Evolutionary conservation across 192 early-diverging fungal genomes (phyloP).

Genomic region (Polychytrium aggregatum): DNA sequence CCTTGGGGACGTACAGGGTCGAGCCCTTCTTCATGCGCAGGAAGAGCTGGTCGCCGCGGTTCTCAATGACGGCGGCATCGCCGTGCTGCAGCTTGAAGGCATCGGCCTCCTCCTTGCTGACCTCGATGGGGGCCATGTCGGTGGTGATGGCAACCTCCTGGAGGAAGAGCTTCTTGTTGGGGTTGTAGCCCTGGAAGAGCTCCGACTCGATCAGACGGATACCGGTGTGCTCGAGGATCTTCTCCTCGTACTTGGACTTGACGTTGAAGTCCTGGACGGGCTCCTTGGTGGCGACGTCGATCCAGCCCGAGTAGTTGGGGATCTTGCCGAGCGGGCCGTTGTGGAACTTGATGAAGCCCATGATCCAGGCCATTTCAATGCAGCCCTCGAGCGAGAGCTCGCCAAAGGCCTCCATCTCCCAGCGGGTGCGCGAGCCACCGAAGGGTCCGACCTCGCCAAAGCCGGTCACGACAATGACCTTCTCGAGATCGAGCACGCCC

Average conservation of each 20-base stretch:
- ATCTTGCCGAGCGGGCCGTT: constrained; percentile 70
- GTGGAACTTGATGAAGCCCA: constrained; percentile 86
- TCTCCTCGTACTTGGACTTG: constrained; percentile 82
- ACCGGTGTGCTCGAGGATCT: constrained; percentile 82
- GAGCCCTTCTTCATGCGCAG: constrained; percentile 82
- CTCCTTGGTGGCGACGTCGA: constrained; percentile 73
- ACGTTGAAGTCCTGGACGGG: constrained; percentile 78
- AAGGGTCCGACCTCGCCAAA: constrained; percentile 90
- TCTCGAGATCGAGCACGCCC: constrained; percentile 79
- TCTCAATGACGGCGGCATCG: constrained; percentile 63
- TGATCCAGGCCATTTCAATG: constrained; percentile 97
- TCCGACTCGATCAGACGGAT: constrained; percentile 82
- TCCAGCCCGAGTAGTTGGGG: constrained; percentile 78
- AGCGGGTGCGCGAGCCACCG: constrained; percentile 83
- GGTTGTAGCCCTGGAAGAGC: constrained; percentile 78
- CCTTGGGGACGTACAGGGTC: constrained; percentile 82
- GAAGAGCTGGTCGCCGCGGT: constrained; percentile 55
- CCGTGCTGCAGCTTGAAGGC: constrained; percentile 76
- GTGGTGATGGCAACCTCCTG: constrained; percentile 82
- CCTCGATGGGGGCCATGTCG: constrained; percentile 80
- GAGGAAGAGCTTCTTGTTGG: constrained; percentile 69
- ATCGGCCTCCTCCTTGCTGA: constrained; percentile 73
- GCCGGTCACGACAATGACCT: constrained; percentile 84
- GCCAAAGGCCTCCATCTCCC: constrained; percentile 91
- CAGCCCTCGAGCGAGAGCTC: constrained; percentile 82